These are phyloP conservation scores for Aspergillus sp. DNA, from an alignment of 2,329 filamentous ascomycete species.

Conservation along the genomic window DNA sequence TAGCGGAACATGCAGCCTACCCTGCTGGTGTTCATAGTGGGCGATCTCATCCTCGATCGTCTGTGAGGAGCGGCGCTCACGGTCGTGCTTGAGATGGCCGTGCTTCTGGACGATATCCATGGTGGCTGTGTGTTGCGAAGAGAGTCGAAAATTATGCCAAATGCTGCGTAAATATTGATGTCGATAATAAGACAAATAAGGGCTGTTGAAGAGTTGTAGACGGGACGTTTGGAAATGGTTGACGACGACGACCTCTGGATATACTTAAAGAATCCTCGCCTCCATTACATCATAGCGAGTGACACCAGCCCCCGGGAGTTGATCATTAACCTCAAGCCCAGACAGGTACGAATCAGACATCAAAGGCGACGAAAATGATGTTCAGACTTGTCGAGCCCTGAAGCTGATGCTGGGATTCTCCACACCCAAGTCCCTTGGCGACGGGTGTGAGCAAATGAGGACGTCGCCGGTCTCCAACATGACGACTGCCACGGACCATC, in stretches of 20 bases:
- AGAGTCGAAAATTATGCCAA: background rate
- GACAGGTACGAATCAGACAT: background rate
- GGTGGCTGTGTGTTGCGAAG: background rate
- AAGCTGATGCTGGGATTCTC: background rate
- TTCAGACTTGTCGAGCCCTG: background rate
- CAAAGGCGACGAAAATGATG: background rate
- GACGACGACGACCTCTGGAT: background rate
- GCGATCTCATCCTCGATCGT: slow-evolving; percentile 1
- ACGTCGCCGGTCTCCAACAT: background rate
- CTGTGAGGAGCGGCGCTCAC: slow-evolving; percentile 1
- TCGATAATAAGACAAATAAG: background rate
- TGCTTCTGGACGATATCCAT: slow-evolving; percentile 16
- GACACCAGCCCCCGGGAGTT: background rate
- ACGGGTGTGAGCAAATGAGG: background rate
- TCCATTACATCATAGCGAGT: background rate
- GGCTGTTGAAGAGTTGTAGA: no score
- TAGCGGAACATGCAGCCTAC: slow-evolving; percentile 2
- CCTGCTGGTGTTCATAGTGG: slow-evolving; percentile 4
- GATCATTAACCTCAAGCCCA: background rate
- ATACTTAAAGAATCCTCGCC: background rate
- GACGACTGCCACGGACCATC: background rate
- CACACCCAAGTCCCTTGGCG: background rate
- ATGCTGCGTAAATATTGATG: background rate
- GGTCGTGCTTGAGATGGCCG: slow-evolving; percentile 12
- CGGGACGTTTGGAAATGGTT: no score